phyloP scores from a whole-genome alignment of 495 filamentous ascomycete genomes.

The Neurospora terricola region DNA sequence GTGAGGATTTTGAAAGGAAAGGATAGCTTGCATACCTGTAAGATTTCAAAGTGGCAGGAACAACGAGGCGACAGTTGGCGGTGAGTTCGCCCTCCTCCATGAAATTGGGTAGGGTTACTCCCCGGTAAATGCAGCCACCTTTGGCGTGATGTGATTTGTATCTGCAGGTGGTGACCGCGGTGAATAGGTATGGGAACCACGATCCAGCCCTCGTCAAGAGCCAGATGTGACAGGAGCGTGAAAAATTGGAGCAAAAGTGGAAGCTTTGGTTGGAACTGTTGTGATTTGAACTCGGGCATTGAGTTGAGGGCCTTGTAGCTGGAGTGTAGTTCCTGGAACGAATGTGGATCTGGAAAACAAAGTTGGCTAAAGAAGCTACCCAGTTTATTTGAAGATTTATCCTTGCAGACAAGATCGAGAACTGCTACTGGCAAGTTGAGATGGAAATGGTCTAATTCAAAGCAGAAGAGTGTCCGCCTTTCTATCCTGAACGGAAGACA shows the following conservation, averaged over 20 bases:
- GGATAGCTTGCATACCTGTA: background rate
- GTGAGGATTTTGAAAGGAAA: background rate
- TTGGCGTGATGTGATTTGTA: background rate
- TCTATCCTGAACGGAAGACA: background rate
- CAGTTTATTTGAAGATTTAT: background rate
- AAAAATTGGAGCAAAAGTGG: background rate
- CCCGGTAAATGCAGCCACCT: background rate
- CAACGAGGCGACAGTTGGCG: background rate
- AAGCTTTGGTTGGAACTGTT: background rate
- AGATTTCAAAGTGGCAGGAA: background rate
- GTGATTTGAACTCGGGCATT: background rate
- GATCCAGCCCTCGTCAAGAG: background rate
- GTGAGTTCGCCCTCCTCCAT: background rate
- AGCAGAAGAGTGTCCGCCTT: background rate
- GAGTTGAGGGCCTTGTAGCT: background rate
- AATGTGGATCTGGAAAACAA: background rate
- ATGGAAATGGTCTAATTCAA: background rate
- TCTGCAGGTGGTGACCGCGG: background rate
- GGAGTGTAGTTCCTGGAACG: background rate
- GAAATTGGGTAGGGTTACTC: background rate
- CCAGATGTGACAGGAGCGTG: background rate
- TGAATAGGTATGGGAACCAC: background rate
- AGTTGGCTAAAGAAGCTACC: background rate
- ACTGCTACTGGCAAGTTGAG: background rate
- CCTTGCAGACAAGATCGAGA: background rate